Evolutionary conservation across 129 eudicot genomes (phyloP).

Genomic region (Sambucus nigra): DNA sequence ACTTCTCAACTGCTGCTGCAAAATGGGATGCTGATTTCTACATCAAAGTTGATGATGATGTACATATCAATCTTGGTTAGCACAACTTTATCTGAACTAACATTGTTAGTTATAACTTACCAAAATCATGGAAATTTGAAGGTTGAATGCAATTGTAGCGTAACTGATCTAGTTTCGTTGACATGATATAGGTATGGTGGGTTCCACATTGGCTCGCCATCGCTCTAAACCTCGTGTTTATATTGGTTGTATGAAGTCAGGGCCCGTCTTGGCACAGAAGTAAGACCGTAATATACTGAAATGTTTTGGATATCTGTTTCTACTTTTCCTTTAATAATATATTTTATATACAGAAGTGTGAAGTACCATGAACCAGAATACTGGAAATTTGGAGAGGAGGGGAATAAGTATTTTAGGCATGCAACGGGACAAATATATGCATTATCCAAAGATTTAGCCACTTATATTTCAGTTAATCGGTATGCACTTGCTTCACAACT

Average conservation of each 20-base stretch:
- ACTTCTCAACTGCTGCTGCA: conserved; percentile 68
- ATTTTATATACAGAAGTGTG: conserved; percentile 41
- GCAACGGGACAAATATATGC: conserved; percentile 91
- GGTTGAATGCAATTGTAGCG: not conserved
- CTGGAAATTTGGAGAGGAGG: conserved; percentile 97
- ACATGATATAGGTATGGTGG: conserved; percentile 52
- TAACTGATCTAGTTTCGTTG: not conserved
- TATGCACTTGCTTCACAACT: conserved; percentile 18
- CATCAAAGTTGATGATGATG: conserved; percentile 89
- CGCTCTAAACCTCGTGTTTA: conserved; percentile 66
- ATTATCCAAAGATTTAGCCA: conserved; percentile 77
- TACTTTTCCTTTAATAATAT: not conserved
- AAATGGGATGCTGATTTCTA: conserved; percentile 88
- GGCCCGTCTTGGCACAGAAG: conserved; percentile 84
- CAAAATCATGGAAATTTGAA: not conserved
- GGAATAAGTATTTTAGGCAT: conserved; percentile 86
- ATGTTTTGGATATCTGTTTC: not conserved
- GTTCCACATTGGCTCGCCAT: conserved; percentile 63
- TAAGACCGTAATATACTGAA: conserved; percentile 18
- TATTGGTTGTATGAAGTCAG: conserved; percentile 94
- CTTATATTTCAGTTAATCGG: conserved; percentile 76
- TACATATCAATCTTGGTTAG: conserved; percentile 86
- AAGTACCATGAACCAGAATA: conserved; percentile 93
- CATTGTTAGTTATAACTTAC: not conserved
- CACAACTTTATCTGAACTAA: conserved; percentile 1